Conservation (phyloP, 108 stramenopile species). For the Nitzschia sp. region DNA sequence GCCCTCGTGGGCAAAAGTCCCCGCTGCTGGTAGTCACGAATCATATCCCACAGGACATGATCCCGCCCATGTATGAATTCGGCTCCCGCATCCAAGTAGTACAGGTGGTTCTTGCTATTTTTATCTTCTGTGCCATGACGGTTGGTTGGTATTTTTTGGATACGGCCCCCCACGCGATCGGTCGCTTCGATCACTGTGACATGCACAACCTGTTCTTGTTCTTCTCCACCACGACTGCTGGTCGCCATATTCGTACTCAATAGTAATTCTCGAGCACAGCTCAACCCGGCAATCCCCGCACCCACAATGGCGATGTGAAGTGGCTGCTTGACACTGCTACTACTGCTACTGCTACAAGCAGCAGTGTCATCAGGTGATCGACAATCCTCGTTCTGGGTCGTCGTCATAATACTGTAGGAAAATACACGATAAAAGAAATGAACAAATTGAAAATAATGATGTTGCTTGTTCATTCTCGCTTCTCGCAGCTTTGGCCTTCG, state of each 20-base stretch:
- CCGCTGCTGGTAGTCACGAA: slow-evolving; percentile 7
- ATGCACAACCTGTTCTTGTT: not conserved
- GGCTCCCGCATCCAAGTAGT: slow-evolving; percentile 38
- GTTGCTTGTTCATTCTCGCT: no score
- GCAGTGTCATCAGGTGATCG: no score
- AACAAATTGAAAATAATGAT: no score
- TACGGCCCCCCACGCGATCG: slow-evolving; percentile 28
- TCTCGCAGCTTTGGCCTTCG: no score
- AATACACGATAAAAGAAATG: no score
- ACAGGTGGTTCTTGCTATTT: not conserved
- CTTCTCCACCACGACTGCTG: not conserved
- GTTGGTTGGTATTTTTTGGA: slow-evolving; percentile 5
- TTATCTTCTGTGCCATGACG: slow-evolving; percentile 20
- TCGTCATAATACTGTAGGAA: no score
- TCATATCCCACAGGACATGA: slow-evolving; percentile 33
- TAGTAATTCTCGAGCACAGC: slow-evolving; percentile 32
- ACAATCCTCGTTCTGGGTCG: no score
- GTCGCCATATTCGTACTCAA: not conserved
- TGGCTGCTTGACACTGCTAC: no score
- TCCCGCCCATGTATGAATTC: slow-evolving; percentile 44
- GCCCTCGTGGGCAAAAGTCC: not conserved
- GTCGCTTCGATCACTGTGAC: slow-evolving; percentile 36
- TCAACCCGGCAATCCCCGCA: slow-evolving; percentile 38
- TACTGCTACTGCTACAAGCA: no score
- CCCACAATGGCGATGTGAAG: slow-evolving; percentile 38